A percentile compares a stretch with the other conserved stretches of the same genome.
phyloP scores from a whole-genome alignment of 1,284 basidiomycete genomes.

The Waitea zeae region DNA sequence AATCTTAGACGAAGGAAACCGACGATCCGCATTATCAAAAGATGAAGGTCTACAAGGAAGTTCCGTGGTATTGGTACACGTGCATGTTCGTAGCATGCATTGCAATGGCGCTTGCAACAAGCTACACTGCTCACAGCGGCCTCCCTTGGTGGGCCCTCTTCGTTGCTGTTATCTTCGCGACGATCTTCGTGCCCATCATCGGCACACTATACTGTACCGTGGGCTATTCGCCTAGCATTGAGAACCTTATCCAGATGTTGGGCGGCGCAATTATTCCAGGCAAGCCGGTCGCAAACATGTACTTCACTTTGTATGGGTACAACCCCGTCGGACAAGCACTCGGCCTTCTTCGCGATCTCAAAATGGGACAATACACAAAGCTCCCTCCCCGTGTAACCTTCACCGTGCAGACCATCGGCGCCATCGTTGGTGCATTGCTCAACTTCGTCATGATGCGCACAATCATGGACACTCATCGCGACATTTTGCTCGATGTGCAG shows the following conservation, averaged over 20 bases:
- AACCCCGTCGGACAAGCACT: slow-evolving; percentile 12
- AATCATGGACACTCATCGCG: slow-evolving; percentile 15
- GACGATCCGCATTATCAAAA: slow-evolving; percentile 35
- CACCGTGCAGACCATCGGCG: slow-evolving; percentile 20
- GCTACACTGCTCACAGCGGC: slow-evolving; percentile 30
- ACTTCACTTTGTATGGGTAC: slow-evolving; percentile 13
- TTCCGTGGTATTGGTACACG: slow-evolving; percentile 28
- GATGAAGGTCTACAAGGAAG: slow-evolving; percentile 32
- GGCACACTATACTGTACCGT: slow-evolving; percentile 14
- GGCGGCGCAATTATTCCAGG: slow-evolving; percentile 21
- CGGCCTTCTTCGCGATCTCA: slow-evolving; percentile 21
- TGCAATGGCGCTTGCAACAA: slow-evolving; percentile 22
- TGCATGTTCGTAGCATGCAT: slow-evolving; percentile 19
- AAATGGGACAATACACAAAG: slow-evolving; percentile 32
- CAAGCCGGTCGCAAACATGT: slow-evolving; percentile 25
- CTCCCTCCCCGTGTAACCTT: slow-evolving; percentile 29
- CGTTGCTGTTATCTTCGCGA: slow-evolving; percentile 20
- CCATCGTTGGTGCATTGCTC: slow-evolving; percentile 17
- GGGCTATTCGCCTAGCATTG: slow-evolving; percentile 10
- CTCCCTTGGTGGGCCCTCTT: slow-evolving; percentile 35
- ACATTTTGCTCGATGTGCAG: slow-evolving; percentile 19
- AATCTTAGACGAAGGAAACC: slow-evolving; percentile 10
- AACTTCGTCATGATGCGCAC: slow-evolving; percentile 12
- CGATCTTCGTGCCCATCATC: slow-evolving; percentile 26
- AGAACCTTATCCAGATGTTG: slow-evolving; percentile 17